Conservation (phyloP, 163 green algal species). For the Chlorella variabilis region DNA sequence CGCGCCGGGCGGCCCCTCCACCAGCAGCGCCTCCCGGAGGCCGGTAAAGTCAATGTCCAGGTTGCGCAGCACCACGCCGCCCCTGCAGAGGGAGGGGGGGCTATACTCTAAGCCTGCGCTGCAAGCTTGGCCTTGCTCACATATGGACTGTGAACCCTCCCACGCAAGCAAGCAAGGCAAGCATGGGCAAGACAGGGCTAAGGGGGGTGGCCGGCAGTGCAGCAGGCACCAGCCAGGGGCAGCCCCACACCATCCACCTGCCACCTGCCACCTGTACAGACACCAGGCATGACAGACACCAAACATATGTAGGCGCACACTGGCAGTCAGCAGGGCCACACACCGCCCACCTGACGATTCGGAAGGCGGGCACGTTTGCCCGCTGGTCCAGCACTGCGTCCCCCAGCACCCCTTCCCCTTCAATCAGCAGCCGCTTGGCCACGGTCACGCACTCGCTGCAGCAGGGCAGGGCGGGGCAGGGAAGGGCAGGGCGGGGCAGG, state of each 20-base stretch:
- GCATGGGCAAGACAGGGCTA: no score
- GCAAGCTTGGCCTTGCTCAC: background rate
- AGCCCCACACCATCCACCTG: background rate
- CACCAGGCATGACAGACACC: no score
- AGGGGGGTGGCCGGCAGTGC: no score
- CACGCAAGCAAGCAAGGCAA: no score
- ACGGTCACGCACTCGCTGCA: conserved; percentile 58
- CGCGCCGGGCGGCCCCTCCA: conserved; percentile 35
- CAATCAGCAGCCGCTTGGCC: conserved; percentile 74
- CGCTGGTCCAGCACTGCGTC: conserved; percentile 71
- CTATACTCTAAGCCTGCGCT: background rate
- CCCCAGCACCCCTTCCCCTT: conserved; percentile 64
- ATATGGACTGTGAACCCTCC: no score
- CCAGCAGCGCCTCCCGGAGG: conserved; percentile 66
- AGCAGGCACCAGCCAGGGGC: no score
- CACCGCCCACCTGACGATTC: conserved; percentile 46
- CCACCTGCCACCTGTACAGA: no score
- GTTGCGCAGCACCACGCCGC: conserved; percentile 54
- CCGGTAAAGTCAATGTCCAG: conserved; percentile 78
- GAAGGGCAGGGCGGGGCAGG: no score
- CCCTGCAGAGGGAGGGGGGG: conserved; percentile 1
- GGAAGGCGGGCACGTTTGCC: conserved; percentile 73
- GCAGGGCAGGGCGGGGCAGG: background rate
- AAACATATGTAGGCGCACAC: no score
- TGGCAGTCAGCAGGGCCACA: background rate